These are phyloP conservation scores for Termitomyces sp. DNA, from an alignment of 768 basidiomycete genomes.

Conservation along the genomic window DNA sequence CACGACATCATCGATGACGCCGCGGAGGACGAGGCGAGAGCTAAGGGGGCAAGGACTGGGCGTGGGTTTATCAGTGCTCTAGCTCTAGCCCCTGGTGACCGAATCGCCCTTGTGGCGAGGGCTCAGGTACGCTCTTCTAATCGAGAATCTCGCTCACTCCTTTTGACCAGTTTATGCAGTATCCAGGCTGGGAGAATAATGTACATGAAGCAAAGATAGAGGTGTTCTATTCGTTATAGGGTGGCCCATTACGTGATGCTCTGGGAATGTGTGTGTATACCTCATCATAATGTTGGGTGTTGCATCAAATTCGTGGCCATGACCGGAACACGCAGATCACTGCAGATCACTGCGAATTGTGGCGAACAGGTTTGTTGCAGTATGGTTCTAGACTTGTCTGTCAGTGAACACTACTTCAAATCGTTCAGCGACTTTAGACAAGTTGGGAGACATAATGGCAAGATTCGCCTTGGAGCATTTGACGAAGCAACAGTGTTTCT, in stretches of 20 bases:
- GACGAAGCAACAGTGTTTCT: background rate
- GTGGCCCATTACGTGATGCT: background rate
- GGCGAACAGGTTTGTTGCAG: background rate
- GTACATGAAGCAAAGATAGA: conserved; percentile 23
- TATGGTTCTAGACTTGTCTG: background rate
- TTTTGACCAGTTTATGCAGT: conserved; percentile 17
- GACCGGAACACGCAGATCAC: background rate
- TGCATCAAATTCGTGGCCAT: background rate
- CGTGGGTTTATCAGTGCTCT: conserved; percentile 22
- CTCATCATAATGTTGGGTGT: background rate
- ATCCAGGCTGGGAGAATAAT: conserved; percentile 29
- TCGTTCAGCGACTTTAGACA: background rate
- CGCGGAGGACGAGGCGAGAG: no score
- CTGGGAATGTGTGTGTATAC: background rate
- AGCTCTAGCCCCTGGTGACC: conserved; percentile 21
- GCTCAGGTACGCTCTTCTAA: conserved; percentile 23
- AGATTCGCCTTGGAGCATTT: background rate
- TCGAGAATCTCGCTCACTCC: background rate
- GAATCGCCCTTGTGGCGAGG: conserved; percentile 25
- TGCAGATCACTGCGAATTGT: background rate
- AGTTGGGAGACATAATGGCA: background rate
- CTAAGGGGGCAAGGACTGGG: conserved; percentile 15
- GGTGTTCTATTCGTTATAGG: conserved; percentile 24
- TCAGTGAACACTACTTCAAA: background rate
- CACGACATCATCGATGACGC: no score